Evolutionary conservation across 805 yeast genomes (phyloP), one percentile per base, ranked within the genome.

Genomic region (Lipomyces lipofer): DNA sequence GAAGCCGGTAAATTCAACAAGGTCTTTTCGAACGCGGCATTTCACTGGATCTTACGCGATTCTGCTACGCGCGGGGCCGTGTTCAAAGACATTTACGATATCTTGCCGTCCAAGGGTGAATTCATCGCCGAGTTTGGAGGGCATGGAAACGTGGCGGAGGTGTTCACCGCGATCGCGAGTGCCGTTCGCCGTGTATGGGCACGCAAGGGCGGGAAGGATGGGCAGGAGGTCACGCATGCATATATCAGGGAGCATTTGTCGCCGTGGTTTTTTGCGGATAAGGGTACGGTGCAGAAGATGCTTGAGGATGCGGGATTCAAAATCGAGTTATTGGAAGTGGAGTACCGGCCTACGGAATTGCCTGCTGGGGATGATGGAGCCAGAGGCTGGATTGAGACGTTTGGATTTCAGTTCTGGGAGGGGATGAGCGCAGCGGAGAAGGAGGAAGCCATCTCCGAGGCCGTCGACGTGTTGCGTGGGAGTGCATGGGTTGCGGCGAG

Each of bases 71-170:
- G 64, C 12, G 52, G 30, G 9, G 43, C 35, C 15, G 64, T 64
- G 5, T 27, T 63, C 33, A 29, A 53, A 22, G 56, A 48, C 27
- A 60, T 64, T 21, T 53, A 56, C 51, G 44, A 48, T 4, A 44
- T 57, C 2, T 35, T 64, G 12, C 50, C 53, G 8, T 32, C 59
- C 0, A 60, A 60, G 12, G 66, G 66, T 21, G 46, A 40, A 2
- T 64, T 62, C 39, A 66, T 61, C n/a, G 59, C 53, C 44, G 66
- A 64, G 44, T 52, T 50, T 47, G 66, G 66, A 12, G 66, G 66
- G 1, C 62, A 59, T 17, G 66, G 66, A 8, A 63, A 63, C 43
- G 55, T 63, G 9, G 64, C 64, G n/a, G 66, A 63, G 36, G 56
- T 63, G n/a, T 39, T 55, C 4, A 47, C 63, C 17, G 65, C 65